These are phyloP conservation scores for Tetragonia tetragonoides DNA, from an alignment of 148 eudicot genomes.

Conservation along the genomic window DNA sequence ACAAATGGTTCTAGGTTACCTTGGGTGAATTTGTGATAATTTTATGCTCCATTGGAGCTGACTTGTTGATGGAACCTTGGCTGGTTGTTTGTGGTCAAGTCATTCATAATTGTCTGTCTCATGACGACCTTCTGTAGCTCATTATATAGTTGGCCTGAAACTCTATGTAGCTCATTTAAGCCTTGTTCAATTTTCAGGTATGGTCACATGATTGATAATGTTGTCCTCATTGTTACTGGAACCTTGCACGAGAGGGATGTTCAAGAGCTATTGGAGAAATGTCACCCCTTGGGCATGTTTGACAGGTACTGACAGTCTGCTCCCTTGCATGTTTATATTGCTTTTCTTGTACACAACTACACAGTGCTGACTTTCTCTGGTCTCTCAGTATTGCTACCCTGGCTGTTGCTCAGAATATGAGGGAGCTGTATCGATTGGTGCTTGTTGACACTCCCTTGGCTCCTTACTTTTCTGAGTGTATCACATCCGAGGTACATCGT, in stretches of 20 bases:
- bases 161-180: not conserved
- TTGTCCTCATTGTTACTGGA: conserved; percentile 95
- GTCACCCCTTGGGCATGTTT: conserved; percentile 97
- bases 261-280: conserved; percentile 91
- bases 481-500: conserved; percentile 86
- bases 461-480: conserved; percentile 96
- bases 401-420: conserved; percentile 98
- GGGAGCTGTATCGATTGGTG: conserved; percentile 89
- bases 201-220: conserved; percentile 99
- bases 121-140: not conserved
- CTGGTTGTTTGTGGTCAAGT: not conserved
- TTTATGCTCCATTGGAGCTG: not conserved
- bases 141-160: too few species aligned
- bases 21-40: not conserved
- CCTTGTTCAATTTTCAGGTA: conserved; percentile 40
- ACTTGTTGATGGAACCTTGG: not conserved
- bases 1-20: not conserved
- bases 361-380: conserved; percentile 19
- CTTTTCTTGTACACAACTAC: conserved; percentile 5
- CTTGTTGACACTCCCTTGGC: conserved; percentile 98
- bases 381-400: conserved; percentile 81
- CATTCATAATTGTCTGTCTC: not conserved
- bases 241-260: conserved; percentile 99
- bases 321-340: conserved; percentile 10
- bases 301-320: conserved; percentile 52